Evolutionary conservation across 2,329 filamentous ascomycete genomes (phyloP).

Genomic region (Paraconiothyrium sp.): DNA sequence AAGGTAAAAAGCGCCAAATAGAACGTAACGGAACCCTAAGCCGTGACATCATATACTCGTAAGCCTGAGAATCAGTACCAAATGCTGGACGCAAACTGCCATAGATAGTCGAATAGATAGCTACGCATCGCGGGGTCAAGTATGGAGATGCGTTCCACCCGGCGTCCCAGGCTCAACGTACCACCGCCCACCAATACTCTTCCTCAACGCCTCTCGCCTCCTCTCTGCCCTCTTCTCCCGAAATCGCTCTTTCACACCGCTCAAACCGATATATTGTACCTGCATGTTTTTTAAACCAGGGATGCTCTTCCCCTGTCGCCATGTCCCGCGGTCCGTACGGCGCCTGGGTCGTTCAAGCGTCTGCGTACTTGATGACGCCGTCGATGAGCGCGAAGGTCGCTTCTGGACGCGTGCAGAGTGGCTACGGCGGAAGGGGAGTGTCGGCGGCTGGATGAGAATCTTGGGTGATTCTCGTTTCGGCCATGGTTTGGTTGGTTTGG

Average conservation of each 20-base stretch:
- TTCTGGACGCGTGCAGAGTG: slow-evolving; percentile 38
- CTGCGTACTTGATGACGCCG: not conserved
- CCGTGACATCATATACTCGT: slow-evolving; percentile 3
- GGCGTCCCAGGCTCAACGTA: slow-evolving; percentile 39
- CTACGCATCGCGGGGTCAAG: not conserved
- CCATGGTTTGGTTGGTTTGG: slow-evolving; percentile 23
- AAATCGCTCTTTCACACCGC: slow-evolving; percentile 59
- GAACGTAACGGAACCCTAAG: not conserved
- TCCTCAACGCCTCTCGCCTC: slow-evolving; percentile 62
- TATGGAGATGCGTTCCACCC: slow-evolving; percentile 21
- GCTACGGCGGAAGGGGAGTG: slow-evolving; percentile 28
- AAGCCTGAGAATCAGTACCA: not conserved
- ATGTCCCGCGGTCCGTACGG: slow-evolving; percentile 27
- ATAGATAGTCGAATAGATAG: not conserved
- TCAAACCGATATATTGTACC: slow-evolving; percentile 62
- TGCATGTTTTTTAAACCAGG: slow-evolving; percentile 57
- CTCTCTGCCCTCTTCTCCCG: slow-evolving; percentile 60
- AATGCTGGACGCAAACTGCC: not conserved
- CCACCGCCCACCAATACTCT: slow-evolving; percentile 61
- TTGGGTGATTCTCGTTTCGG: slow-evolving; percentile 29
- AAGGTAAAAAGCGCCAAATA: not conserved
- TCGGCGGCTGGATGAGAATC: slow-evolving; percentile 39
- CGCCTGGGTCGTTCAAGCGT: slow-evolving; percentile 6
- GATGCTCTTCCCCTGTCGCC: slow-evolving; percentile 46
- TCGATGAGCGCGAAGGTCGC: slow-evolving; percentile 15